A percentile compares a stretch with the other conserved stretches of the same genome.
phyloP scores from a whole-genome alignment of 768 basidiomycete genomes.

The Kwoniella bestiolae region DNA sequence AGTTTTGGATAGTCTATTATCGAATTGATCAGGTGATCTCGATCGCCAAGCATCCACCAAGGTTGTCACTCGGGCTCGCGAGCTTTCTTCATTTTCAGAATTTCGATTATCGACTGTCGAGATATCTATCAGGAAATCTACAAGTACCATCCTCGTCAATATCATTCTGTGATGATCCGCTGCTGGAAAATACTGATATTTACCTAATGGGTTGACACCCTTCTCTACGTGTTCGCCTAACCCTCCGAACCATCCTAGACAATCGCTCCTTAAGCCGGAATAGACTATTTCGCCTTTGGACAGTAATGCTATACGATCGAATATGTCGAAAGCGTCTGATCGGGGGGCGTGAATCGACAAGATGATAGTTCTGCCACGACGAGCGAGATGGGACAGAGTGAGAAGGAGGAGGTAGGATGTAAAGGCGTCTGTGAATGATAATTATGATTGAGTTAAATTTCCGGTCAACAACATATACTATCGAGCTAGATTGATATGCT shows the following conservation, averaged over 20 bases:
- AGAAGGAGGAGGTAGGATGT: constrained; percentile 54
- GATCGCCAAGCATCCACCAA: constrained; percentile 59
- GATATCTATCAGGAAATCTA: constrained; percentile 61
- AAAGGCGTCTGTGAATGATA: constrained; percentile 53
- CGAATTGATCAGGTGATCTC: constrained; percentile 8
- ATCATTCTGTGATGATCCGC: too few relatives aligned
- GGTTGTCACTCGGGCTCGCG: constrained; percentile 53
- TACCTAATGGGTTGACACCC: constrained; percentile 61
- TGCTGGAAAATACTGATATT: too few relatives aligned
- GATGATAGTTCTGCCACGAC: constrained; percentile 61
- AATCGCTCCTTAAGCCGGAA: constrained; percentile 57
- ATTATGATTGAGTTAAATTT: neutral
- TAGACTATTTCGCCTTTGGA: constrained; percentile 63
- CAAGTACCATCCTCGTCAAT: too few relatives aligned
- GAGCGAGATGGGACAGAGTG: constrained; percentile 50
- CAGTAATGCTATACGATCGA: constrained; percentile 67
- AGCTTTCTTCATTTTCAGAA: constrained; percentile 57
- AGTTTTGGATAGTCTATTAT: constrained; percentile 5
- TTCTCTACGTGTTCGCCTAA: constrained; percentile 53
- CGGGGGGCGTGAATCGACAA: constrained; percentile 73
- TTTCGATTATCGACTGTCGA: constrained; percentile 59
- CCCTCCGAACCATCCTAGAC: constrained; percentile 58
- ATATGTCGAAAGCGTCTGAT: constrained; percentile 66
- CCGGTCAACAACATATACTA: too few relatives aligned
- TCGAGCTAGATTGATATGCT: too few relatives aligned